Evolutionary conservation across 192 early-diverging fungal genomes (phyloP).

Genomic region (Allomyces macrogynus): DNA sequence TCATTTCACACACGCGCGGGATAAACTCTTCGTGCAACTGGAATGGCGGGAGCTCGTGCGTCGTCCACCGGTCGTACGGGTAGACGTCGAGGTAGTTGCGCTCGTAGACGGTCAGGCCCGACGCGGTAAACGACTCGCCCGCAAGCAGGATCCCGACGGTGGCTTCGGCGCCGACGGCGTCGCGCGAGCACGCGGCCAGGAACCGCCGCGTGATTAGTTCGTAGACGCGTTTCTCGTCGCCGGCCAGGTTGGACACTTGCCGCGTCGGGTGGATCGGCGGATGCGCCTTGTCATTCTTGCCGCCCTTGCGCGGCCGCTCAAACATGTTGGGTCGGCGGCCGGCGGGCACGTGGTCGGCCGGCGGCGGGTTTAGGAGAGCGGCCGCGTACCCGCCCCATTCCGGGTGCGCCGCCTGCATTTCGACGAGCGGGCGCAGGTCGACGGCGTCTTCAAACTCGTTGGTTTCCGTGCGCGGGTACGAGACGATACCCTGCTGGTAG

Average conservation of each 20-base stretch:
- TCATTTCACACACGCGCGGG: constrained; percentile 48
- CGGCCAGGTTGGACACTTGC: constrained; percentile 24
- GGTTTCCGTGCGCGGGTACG: constrained; percentile 94
- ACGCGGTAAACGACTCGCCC: constrained; percentile 49
- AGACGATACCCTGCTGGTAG: constrained; percentile 74
- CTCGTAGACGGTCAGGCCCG: constrained; percentile 57
- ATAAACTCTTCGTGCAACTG: constrained; percentile 38
- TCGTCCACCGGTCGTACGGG: constrained; percentile 73
- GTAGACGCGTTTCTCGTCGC: constrained; percentile 53
- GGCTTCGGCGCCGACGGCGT: constrained; percentile 74
- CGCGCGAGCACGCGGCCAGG: constrained; percentile 75
- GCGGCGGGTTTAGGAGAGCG: constrained; percentile 19
- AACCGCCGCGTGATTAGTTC: constrained; percentile 77
- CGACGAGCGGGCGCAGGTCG: constrained; percentile 39
- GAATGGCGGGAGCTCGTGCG: constrained; percentile 50
- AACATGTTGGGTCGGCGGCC: constrained; percentile 50
- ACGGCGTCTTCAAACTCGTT: constrained; percentile 66
- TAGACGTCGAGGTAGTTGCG: constrained; percentile 87
- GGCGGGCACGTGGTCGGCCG: constrained; percentile 15
- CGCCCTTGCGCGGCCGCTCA: constrained; percentile 50
- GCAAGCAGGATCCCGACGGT: constrained; percentile 44
- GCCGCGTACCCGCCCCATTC: constrained; percentile 19
- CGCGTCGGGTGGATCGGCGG: constrained; percentile 87
- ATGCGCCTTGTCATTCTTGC: constrained; percentile 87
- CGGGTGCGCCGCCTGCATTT: constrained; percentile 32